These are phyloP conservation scores for Citropsis articulata DNA, from an alignment of 345 rosid genomes.

Conservation along the genomic window DNA sequence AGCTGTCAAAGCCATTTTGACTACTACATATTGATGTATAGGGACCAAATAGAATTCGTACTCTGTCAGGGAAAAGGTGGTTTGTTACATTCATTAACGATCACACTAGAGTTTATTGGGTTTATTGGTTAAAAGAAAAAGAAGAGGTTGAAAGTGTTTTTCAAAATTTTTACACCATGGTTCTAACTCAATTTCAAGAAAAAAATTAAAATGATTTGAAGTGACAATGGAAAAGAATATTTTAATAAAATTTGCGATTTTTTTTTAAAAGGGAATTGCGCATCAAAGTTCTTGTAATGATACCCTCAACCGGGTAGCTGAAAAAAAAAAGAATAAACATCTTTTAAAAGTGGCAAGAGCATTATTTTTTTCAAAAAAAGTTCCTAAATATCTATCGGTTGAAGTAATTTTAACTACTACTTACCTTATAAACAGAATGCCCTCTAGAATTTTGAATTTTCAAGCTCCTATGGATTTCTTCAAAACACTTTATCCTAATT, in stretches of 20 bases:
- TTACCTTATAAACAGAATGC: neutral
- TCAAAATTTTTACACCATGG: neutral
- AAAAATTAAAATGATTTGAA: neutral
- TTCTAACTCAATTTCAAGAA: neutral
- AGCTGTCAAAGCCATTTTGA: neutral
- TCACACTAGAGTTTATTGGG: neutral
- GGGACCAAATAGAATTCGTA: too few relatives aligned
- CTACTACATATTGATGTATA: neutral
- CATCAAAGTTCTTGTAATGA: neutral
- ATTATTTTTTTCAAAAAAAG: neutral
- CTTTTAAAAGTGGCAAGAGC: fast-evolving
- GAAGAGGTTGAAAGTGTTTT: neutral
- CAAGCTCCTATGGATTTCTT: too few relatives aligned
- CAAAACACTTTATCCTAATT: neutral
- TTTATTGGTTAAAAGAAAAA: neutral
- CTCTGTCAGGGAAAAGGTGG: neutral
- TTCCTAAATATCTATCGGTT: neutral
- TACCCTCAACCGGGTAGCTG: neutral
- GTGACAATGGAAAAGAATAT: neutral
- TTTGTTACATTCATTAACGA: neutral
- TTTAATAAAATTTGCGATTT: too few relatives aligned
- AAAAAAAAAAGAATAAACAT: neutral
- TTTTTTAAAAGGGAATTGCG: neutral
- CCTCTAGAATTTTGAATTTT: too few relatives aligned
- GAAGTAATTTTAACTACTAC: neutral